phyloP scores from a whole-genome alignment of 2,329 filamentous ascomycete genomes.

The Camptophora hylomeconis region DNA sequence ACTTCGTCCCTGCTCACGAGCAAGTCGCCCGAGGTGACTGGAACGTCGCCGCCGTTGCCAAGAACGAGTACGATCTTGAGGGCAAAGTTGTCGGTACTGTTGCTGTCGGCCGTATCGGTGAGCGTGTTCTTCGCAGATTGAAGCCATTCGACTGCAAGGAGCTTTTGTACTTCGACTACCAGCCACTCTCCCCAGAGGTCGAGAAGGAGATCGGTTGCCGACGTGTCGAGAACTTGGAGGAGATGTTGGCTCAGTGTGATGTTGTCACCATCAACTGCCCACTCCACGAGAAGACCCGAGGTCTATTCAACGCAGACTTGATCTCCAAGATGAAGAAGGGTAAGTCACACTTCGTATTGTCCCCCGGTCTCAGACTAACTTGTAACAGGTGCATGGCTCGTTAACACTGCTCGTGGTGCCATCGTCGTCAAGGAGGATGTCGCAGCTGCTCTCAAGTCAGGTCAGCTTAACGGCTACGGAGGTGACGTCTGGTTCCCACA shows the following conservation, averaged over 20 bases:
- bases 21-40: conserved; percentile 79
- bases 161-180: conserved; percentile 98
- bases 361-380: conserved; percentile 3
- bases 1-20: conserved; percentile 97
- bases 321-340: conserved; percentile 98
- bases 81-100: conserved; percentile 96
- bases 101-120: conserved; percentile 91
- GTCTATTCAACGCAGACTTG: conserved; percentile 96
- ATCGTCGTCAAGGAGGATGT: conserved; percentile 99
- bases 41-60: conserved; percentile 90
- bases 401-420: conserved; percentile 97
- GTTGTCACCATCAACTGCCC: conserved; percentile 99
- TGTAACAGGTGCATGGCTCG: conserved; percentile 66
- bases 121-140: conserved; percentile 90
- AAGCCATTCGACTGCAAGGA: conserved; percentile 99
- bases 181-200: conserved; percentile 70
- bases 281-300: conserved; percentile 92
- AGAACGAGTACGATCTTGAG: conserved; percentile 98
- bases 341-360: conserved; percentile 24
- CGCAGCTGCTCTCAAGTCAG: conserved; percentile 78
- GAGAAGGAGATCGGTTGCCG: conserved; percentile 94
- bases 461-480: conserved; percentile 49
- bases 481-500: conserved; percentile 77
- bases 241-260: conserved; percentile 88
- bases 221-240: conserved; percentile 77